phyloP scores from a whole-genome alignment of 768 basidiomycete species.

The Cubamyces lactineus region DNA sequence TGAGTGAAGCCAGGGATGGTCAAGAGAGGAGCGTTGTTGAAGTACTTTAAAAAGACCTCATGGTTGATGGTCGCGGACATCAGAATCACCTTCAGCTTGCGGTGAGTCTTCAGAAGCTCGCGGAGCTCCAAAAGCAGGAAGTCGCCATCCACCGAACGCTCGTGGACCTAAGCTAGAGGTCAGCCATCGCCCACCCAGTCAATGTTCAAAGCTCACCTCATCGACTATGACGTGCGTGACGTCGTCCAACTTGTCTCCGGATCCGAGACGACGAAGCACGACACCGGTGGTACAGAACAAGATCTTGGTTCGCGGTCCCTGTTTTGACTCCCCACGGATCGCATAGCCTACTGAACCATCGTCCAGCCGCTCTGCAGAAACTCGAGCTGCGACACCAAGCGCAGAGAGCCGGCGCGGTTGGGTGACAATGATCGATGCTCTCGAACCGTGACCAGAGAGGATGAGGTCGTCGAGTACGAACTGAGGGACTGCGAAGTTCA shows the following conservation, averaged over 20 bases:
- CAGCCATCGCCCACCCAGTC: background rate
- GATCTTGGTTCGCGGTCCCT: conserved; percentile 66
- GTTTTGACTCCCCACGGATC: conserved; percentile 84
- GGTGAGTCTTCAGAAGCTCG: conserved; percentile 67
- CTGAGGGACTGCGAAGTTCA: conserved; percentile 65
- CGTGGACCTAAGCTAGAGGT: conserved; percentile 66
- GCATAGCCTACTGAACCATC: conserved; percentile 86
- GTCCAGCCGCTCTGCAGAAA: conserved; percentile 76
- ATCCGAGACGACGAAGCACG: conserved; percentile 76
- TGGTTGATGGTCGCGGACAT: conserved; percentile 98
- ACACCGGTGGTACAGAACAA: conserved; percentile 96
- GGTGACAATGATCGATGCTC: conserved; percentile 79
- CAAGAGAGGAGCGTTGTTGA: conserved; percentile 77
- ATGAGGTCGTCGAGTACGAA: conserved; percentile 89
- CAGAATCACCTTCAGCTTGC: conserved; percentile 74
- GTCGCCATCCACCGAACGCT: conserved; percentile 90
- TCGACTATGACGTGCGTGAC: conserved; percentile 90
- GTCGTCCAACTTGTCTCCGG: conserved; percentile 67
- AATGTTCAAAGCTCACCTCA: conserved; percentile 55
- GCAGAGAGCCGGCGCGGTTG: conserved; percentile 91
- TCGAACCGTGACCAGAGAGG: conserved; percentile 55
- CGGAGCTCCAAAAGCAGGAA: conserved; percentile 84
- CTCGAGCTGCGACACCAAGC: conserved; percentile 84
- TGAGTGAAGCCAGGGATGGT: conserved; percentile 83
- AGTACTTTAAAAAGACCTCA: conserved; percentile 81